Conservation (phyloP, 1,139 yeast genomes). For the Candida smagusa region DNA sequence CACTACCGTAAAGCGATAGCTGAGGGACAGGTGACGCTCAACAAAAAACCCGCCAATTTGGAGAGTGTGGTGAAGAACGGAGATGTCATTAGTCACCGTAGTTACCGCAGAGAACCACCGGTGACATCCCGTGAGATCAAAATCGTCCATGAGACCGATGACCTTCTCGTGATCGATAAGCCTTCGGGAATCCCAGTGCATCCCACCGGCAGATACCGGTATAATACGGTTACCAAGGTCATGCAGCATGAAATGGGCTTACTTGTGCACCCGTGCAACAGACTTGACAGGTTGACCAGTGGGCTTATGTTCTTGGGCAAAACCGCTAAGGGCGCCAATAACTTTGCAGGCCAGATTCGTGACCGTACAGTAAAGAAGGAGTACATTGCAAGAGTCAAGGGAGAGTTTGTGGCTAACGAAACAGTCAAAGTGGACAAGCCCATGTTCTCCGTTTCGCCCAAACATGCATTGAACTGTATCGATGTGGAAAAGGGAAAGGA, state of each 20-base stretch:
- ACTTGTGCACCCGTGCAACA: slow-evolving; percentile 81
- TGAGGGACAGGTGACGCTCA: slow-evolving; percentile 70
- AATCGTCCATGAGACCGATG: slow-evolving; percentile 76
- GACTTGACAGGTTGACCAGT: slow-evolving; percentile 87
- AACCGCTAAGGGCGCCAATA: slow-evolving; percentile 75
- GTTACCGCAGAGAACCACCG: slow-evolving; percentile 90
- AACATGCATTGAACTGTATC: slow-evolving; percentile 71
- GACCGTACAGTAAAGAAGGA: slow-evolving; percentile 77
- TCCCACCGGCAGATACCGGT: slow-evolving; percentile 91
- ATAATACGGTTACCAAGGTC: slow-evolving; percentile 82
- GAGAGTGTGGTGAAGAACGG: slow-evolving; percentile 77
- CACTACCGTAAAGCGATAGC: slow-evolving; percentile 69
- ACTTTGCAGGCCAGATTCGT: slow-evolving; percentile 68
- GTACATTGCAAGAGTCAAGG: slow-evolving; percentile 84
- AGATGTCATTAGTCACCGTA: slow-evolving; percentile 75
- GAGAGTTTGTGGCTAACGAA: slow-evolving; percentile 63
- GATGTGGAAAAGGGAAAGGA: slow-evolving; percentile 65
- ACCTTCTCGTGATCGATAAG: slow-evolving; percentile 81
- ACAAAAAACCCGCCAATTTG: slow-evolving; percentile 58
- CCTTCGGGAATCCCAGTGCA: slow-evolving; percentile 97
- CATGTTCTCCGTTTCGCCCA: slow-evolving; percentile 69
- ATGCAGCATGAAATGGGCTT: slow-evolving; percentile 64
- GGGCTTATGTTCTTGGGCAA: slow-evolving; percentile 94
- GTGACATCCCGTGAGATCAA: slow-evolving; percentile 69
- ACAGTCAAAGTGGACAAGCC: slow-evolving; percentile 65